These are phyloP conservation scores for Arabidopsis arenosa DNA, from an alignment of 345 rosid genomes.

Conservation along the genomic window DNA sequence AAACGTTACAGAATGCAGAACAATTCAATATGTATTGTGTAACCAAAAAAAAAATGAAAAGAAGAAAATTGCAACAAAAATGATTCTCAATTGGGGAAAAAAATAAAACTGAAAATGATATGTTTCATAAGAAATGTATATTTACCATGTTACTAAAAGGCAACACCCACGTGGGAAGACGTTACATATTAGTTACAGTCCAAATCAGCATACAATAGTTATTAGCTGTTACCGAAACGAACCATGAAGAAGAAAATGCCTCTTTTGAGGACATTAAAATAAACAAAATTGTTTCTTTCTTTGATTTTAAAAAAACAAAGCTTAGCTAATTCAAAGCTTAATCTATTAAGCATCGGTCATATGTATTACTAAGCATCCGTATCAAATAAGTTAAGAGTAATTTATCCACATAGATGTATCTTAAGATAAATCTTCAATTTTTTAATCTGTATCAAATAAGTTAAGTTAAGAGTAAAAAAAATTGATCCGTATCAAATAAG, in stretches of 20 bases:
- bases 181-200: constrained; percentile 35
- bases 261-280: not conserved
- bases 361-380: not conserved
- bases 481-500: no score
- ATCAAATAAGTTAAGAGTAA: not conserved
- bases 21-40: no score
- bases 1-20: not conserved
- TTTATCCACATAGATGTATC: no score
- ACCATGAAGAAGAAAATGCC: constrained; percentile 29
- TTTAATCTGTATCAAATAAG: no score
- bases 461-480: no score
- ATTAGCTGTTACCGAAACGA: constrained; percentile 35
- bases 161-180: constrained; percentile 30
- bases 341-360: not conserved
- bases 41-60: not conserved
- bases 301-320: not conserved
- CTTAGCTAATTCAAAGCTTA: not conserved
- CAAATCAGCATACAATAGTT: constrained; percentile 24
- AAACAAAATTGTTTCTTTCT: not conserved
- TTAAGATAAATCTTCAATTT: no score
- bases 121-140: not conserved
- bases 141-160: constrained; percentile 24
- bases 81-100: not conserved
- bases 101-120: not conserved
- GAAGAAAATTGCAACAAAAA: not conserved